Evolutionary conservation across 495 filamentous ascomycete species (phyloP).

Genomic region (Lineolata rhizophorae): DNA sequence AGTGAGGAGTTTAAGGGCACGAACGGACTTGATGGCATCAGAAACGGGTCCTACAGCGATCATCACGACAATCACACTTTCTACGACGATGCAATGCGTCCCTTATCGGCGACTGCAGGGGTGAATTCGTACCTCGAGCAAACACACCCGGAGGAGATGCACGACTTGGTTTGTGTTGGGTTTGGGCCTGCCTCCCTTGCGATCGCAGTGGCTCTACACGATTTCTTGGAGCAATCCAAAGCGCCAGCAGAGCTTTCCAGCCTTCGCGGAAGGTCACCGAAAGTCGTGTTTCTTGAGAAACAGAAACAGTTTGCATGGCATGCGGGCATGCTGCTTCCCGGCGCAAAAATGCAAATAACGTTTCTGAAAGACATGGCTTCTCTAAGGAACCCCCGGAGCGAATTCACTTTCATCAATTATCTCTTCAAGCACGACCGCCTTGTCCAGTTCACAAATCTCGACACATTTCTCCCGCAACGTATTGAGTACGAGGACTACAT

Average conservation of each 20-base stretch:
- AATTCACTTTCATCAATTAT: constrained; percentile 94
- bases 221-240: constrained; percentile 23
- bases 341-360: constrained; percentile 91
- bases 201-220: constrained; percentile 78
- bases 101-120: too few species aligned
- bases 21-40: too few species aligned
- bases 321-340: constrained; percentile 80
- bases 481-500: constrained; percentile 92
- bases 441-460: constrained; percentile 72
- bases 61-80: too few species aligned
- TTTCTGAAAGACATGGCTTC: constrained; percentile 95
- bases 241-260: constrained; percentile 5
- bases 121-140: too few species aligned
- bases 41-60: too few species aligned
- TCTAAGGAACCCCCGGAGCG: constrained; percentile 61
- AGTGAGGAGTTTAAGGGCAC: too few species aligned
- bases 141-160: constrained; percentile 38
- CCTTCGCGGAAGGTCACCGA: constrained; percentile 26
- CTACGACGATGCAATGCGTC: too few species aligned
- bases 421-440: constrained; percentile 57
- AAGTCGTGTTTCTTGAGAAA: constrained; percentile 67
- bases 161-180: constrained; percentile 76
- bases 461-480: constrained; percentile 69
- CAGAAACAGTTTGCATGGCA: constrained; percentile 80
- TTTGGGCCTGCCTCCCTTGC: constrained; percentile 87